Evolutionary conservation across 108 stramenopile genomes (phyloP).

Genomic region (Aurantiochytrium sp.): DNA sequence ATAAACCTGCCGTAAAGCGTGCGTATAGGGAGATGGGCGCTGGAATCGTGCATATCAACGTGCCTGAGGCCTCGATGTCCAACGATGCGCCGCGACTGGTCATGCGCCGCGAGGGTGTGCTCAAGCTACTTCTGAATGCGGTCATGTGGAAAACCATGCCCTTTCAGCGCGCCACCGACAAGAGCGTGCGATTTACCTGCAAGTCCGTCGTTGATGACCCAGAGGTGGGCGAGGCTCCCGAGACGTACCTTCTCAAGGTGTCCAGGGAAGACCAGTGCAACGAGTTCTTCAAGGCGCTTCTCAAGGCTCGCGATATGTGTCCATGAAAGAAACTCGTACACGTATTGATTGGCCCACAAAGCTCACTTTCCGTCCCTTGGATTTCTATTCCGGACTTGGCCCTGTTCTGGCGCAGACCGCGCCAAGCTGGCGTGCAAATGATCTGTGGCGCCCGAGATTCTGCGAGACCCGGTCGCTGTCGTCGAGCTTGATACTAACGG

Average conservation of each 20-base stretch:
- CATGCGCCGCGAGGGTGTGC: constrained; percentile 14
- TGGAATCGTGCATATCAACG: background rate
- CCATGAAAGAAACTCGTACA: too few species aligned
- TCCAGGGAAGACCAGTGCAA: background rate
- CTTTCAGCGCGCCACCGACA: background rate
- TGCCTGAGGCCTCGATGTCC: background rate
- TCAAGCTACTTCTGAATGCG: background rate
- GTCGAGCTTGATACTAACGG: too few species aligned
- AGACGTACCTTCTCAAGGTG: background rate
- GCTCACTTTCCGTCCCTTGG: too few species aligned
- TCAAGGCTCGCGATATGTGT: background rate
- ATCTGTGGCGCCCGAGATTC: too few species aligned
- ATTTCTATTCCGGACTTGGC: too few species aligned
- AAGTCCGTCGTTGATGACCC: background rate
- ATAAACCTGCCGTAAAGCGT: background rate
- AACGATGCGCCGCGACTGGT: background rate
- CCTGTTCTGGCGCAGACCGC: too few species aligned
- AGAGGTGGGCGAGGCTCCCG: background rate
- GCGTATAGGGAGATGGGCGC: background rate
- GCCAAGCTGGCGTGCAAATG: too few species aligned
- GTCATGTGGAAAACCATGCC: constrained; percentile 25
- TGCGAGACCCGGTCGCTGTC: too few species aligned
- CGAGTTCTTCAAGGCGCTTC: background rate
- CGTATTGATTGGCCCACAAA: too few species aligned
- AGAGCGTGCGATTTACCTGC: constrained; percentile 11